Evolutionary conservation across 441 rosid species (phyloP).

Genomic region (Aleurites moluccanus): DNA sequence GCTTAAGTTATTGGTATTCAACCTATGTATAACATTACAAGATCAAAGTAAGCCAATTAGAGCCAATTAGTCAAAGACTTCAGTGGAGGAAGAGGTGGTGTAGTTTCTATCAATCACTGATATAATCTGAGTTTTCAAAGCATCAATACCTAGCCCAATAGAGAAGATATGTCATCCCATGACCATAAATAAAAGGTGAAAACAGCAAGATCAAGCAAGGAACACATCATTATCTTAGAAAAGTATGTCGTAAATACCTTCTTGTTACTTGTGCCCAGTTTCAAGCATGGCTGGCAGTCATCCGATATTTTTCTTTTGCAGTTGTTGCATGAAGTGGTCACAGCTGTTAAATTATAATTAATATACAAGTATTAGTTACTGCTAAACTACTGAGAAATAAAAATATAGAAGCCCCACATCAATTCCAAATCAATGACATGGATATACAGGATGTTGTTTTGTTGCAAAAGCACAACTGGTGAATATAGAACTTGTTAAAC

Average conservation of each 20-base stretch:
- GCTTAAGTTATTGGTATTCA: background rate
- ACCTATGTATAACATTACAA: no score
- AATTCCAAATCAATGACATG: background rate
- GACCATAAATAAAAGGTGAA: background rate
- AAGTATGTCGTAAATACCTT: constrained; percentile 8
- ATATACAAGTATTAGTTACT: background rate
- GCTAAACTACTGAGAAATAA: background rate
- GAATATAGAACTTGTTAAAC: background rate
- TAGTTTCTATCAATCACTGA: background rate
- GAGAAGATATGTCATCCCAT: background rate
- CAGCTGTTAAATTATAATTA: background rate
- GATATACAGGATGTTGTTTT: background rate
- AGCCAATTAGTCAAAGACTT: background rate
- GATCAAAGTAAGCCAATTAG: no score
- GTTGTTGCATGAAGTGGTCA: constrained; percentile 4
- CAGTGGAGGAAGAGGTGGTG: background rate
- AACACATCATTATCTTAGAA: background rate
- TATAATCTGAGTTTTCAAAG: constrained; percentile 4
- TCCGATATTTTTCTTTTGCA: constrained; percentile 10
- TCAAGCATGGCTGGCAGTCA: constrained; percentile 14
- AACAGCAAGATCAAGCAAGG: background rate
- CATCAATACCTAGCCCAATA: background rate
- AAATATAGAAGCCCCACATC: background rate
- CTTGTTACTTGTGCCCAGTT: constrained; percentile 17
- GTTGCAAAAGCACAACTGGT: background rate